Evolutionary conservation across 163 green algal species (phyloP), one percentile per base, ranked within the genome.

Genomic region (Chloromonas sp.): DNA sequence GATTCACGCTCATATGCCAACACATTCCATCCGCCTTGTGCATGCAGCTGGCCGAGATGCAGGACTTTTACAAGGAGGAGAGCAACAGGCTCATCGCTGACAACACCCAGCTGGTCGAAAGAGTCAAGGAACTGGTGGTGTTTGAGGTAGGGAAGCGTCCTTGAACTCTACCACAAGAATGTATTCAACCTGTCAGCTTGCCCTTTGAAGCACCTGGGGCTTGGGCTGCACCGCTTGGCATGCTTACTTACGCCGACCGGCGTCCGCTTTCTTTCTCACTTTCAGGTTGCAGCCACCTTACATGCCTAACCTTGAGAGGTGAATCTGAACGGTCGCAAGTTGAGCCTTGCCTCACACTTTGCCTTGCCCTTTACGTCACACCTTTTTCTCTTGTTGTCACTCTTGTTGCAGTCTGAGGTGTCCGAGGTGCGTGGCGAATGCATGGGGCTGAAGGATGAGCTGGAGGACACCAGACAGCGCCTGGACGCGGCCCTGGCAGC

Each of bases 401-500:
- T 11, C 66, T 74, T 5, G 66, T 11, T 11, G 57, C 79, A 82
- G 79, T 13, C 1, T 1, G 79, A 82, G 79, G 14, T 82, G 79
- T n/a, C 58, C 1, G 79, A 82, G 79, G 79, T 60, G 3, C 58
- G 59, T 1, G 59, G 59, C 2, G 11, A 58, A 2, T 58, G 13
- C 71, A 2, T 5, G 71, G 5, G 58, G 13, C 71, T 79, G 5
- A 11, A 83, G 2, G 2, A 70, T 58, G 57, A 77, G 59, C 61
- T 89, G 71, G 15, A 81, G 0, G 76, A 71, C 2, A 11, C 78
- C 62, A 36, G 14, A 1, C 70, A 78, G 60, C 58, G 86, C 81
- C 83, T 89, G 60, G 86, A 89, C 61, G 3, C 82, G 3, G 84
- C 77, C 2, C 81, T 85, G 14, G 84, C 83, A 14, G 80, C 71